Conservation (phyloP, 139 green algal species). For the Volvox reticuliferus region DNA sequence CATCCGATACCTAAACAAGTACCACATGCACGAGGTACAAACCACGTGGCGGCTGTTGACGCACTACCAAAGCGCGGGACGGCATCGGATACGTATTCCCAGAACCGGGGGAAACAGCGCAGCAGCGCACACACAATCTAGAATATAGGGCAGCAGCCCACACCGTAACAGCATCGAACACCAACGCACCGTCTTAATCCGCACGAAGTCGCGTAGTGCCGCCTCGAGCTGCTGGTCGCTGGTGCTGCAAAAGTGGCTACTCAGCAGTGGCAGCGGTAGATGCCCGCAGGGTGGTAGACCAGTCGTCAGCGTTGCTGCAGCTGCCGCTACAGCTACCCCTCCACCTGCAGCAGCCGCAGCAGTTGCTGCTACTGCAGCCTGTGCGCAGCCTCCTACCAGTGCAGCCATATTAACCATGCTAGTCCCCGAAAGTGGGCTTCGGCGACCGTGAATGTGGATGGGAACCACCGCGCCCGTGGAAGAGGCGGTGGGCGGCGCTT, state of each 20-base stretch:
- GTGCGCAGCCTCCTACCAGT: neutral
- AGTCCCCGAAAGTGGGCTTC: neutral
- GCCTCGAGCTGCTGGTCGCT: conserved; percentile 80
- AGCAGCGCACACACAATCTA: too few species aligned
- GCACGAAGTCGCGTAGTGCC: conserved; percentile 87
- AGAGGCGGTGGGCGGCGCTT: neutral
- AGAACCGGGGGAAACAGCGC: too few species aligned
- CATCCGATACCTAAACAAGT: too few species aligned
- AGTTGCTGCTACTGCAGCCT: neutral
- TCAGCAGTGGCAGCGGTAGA: neutral
- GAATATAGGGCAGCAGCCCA: too few species aligned
- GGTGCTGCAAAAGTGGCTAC: neutral
- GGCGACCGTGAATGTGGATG: conserved; percentile 44
- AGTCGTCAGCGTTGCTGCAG: too few species aligned
- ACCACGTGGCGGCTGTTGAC: too few species aligned
- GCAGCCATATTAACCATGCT: conserved; percentile 12
- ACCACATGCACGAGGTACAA: too few species aligned
- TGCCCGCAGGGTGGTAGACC: neutral
- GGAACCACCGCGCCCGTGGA: neutral
- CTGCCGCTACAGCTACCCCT: neutral
- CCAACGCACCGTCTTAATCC: conserved; percentile 64
- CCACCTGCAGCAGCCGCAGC: neutral
- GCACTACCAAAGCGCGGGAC: too few species aligned
- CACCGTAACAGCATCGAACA: too few species aligned
- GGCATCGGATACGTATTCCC: too few species aligned